These are phyloP conservation scores for Termitomyces sp. DNA, from an alignment of 768 basidiomycete species.

Conservation along the genomic window DNA sequence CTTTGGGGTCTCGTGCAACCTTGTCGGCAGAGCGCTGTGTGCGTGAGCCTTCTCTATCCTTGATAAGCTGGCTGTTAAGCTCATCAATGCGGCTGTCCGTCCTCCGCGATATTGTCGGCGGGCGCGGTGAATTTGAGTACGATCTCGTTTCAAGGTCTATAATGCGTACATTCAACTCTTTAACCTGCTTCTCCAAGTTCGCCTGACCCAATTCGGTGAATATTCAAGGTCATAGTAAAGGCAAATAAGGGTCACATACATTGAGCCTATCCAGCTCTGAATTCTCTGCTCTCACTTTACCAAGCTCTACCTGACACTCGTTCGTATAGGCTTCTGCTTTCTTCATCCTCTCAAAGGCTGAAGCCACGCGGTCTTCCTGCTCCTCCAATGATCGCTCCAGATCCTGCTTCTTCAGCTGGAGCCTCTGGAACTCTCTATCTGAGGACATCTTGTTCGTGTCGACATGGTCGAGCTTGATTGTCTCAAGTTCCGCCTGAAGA, in stretches of 20 bases:
- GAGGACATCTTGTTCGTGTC: conserved; percentile 67
- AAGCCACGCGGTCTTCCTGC: conserved; percentile 65
- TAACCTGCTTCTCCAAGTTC: conserved; percentile 78
- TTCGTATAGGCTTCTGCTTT: conserved; percentile 73
- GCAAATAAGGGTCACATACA: conserved; percentile 32
- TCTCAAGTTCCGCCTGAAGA: conserved; percentile 74
- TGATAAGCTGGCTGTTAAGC: conserved; percentile 46
- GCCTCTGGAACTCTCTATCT: conserved; percentile 68
- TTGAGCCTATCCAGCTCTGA: conserved; percentile 75
- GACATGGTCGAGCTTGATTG: conserved; percentile 70
- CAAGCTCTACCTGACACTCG: conserved; percentile 73
- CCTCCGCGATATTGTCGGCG: conserved; percentile 49
- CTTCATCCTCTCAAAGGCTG: conserved; percentile 74
- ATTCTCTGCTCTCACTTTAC: conserved; percentile 75
- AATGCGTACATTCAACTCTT: conserved; percentile 78
- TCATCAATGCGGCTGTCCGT: conserved; percentile 73
- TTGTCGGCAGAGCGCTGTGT: conserved; percentile 28
- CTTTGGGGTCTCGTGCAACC: conserved; percentile 43
- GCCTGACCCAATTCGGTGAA: conserved; percentile 39
- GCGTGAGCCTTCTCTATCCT: conserved; percentile 46
- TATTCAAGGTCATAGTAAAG: conserved; percentile 2
- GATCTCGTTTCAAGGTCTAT: conserved; percentile 81
- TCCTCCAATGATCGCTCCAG: conserved; percentile 75
- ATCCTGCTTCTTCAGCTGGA: conserved; percentile 79
- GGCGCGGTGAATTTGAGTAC: conserved; percentile 58